A percentile compares a stretch with the other conserved stretches of the same genome.
Evolutionary conservation across 768 basidiomycete species (phyloP).

Genomic region (Mycena sanguinolenta): DNA sequence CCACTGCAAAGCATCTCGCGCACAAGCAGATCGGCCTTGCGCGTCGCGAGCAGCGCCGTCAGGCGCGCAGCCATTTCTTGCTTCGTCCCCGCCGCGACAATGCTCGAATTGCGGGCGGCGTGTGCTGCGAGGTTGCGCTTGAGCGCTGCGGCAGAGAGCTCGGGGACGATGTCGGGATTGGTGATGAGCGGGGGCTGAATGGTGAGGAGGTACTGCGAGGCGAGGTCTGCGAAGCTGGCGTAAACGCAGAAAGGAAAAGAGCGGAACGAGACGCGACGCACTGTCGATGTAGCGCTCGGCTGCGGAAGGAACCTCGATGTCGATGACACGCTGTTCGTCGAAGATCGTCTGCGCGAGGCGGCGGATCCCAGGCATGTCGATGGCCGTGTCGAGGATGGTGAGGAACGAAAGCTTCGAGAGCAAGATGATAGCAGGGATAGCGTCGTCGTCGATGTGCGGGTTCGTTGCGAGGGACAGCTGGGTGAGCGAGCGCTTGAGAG

Average conservation of each 20-base stretch:
- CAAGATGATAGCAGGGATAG: slow-evolving; percentile 65
- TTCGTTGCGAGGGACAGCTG: slow-evolving; percentile 68
- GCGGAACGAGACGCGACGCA: slow-evolving; percentile 43
- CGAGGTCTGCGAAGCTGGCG: slow-evolving; percentile 53
- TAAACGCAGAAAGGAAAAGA: not conserved
- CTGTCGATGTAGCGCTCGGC: slow-evolving; percentile 70
- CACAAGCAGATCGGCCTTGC: slow-evolving; percentile 66
- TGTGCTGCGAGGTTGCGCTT: slow-evolving; percentile 72
- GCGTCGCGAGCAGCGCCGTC: slow-evolving; percentile 56
- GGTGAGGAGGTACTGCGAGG: slow-evolving; percentile 61
- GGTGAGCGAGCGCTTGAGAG: slow-evolving; percentile 66
- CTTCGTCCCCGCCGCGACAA: slow-evolving; percentile 61
- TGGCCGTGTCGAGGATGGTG: slow-evolving; percentile 65
- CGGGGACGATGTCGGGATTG: slow-evolving; percentile 53
- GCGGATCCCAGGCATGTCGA: slow-evolving; percentile 72
- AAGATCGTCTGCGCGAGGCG: slow-evolving; percentile 56
- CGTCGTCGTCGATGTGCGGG: slow-evolving; percentile 66
- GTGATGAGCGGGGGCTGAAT: slow-evolving; percentile 64
- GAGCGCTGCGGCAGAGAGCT: slow-evolving; percentile 62
- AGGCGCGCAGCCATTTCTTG: slow-evolving; percentile 65
- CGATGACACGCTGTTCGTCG: slow-evolving; percentile 55
- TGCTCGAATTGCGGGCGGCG: slow-evolving; percentile 57
- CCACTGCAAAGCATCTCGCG: slow-evolving; percentile 59
- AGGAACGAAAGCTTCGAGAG: slow-evolving; percentile 63
- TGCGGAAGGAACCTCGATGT: slow-evolving; percentile 65